These are phyloP conservation scores for Ophiostoma perfectum DNA, from an alignment of 2,329 filamentous ascomycete genomes.

Conservation along the genomic window DNA sequence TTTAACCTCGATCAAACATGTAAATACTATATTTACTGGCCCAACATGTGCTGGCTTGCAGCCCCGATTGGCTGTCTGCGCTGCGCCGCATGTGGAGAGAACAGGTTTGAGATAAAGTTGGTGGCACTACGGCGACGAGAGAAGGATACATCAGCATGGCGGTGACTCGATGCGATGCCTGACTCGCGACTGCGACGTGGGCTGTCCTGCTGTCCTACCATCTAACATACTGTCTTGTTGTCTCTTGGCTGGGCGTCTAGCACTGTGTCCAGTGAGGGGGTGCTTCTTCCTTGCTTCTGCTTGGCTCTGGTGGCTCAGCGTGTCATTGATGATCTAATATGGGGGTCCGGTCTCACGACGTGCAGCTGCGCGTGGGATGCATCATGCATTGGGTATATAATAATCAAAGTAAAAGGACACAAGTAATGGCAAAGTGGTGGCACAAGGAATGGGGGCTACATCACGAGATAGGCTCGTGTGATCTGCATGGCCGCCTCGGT, in stretches of 20 bases:
- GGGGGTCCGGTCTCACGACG: conserved; percentile 7
- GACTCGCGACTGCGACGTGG: background rate
- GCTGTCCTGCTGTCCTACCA: too few relatives aligned
- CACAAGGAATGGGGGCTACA: conserved; percentile 31
- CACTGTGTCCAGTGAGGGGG: background rate
- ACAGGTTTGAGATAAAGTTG: background rate
- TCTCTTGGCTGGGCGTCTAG: too few relatives aligned
- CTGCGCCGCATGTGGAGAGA: background rate
- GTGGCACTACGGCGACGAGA: background rate
- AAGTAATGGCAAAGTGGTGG: too few relatives aligned
- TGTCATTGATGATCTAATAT: background rate
- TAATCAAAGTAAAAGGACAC: background rate
- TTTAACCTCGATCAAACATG: background rate
- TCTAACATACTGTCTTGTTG: too few relatives aligned
- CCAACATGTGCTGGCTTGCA: background rate
- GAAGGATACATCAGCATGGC: too few relatives aligned
- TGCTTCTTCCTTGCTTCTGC: background rate
- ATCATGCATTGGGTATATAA: background rate
- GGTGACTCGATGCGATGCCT: background rate
- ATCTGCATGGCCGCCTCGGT: conserved; percentile 53
- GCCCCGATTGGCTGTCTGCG: conserved; percentile 18
- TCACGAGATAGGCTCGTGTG: conserved; percentile 54
- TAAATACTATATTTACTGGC: background rate
- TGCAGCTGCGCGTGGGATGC: background rate
- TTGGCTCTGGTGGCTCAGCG: background rate